Evolutionary conservation across 2,329 filamentous ascomycete species (phyloP), one percentile per base, ranked within the genome.

Genomic region (Paracoccidioides lutzii): DNA sequence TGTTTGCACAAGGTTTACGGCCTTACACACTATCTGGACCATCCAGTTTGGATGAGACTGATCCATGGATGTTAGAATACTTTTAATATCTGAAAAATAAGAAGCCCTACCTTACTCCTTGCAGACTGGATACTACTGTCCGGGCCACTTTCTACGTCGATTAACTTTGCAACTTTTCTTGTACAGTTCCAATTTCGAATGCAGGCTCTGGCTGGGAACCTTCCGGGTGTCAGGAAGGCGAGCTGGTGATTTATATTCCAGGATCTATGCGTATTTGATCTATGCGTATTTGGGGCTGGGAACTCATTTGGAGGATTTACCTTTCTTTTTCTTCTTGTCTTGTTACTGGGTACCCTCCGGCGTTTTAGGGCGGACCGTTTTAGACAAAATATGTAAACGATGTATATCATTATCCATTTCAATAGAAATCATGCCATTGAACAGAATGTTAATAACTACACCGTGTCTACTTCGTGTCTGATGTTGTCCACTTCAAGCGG

Each of bases 191-290:
- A 91, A 76, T 98, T 98, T 76, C 82, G 93, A 70, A 77, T 93
- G 74, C 85, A 95, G 71, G 93, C 93, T 15, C 75, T 96, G 60
- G 84, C 81, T 37, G 93, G 93, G 52, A 82, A 88, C 59, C 70
- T 98, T 54, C 91, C 93, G 0, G 93, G 93, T 65, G 93, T 98
- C 55, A 89, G 85, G 79, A 95, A 95, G 78, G 93, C 93, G 52
- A 94, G 88, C 73, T 98, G 93, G 93, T 98, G 88, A 64, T 57
- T 5, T 22, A 15, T 53, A 32, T n/a, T n/a, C 9, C n/a, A 22
- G 41, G 2, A 45, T 15, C 5, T 49, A 32, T n/a, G 32, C n/a
- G n/a, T n/a, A n/a, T n/a, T n/a, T n/a, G n/a, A n/a, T n/a, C n/a
- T n/a, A n/a, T n/a, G n/a, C 12, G 12, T 49, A 37, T 5, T 1